Conservation (phyloP, 1,284 basidiomycete species). For the Leccinum angustisporum region DNA sequence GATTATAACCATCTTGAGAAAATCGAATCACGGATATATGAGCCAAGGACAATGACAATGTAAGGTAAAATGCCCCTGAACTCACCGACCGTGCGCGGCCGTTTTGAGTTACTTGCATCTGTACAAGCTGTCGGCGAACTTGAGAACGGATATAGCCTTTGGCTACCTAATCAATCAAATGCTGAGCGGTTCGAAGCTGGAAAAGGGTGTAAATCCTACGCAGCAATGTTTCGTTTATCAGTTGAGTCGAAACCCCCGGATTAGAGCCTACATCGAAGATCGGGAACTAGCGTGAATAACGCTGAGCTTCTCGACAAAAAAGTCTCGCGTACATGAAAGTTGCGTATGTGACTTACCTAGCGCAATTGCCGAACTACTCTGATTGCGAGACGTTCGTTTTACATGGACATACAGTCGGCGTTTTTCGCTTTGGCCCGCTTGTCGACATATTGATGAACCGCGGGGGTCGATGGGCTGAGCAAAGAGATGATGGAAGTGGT, state of each 20-base stretch:
- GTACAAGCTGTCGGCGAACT: conserved; percentile 91
- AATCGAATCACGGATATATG: conserved; percentile 3
- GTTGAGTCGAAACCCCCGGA: background rate
- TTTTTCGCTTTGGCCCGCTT: conserved; percentile 92
- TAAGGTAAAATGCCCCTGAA: background rate
- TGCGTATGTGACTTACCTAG: conserved; percentile 87
- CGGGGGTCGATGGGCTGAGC: background rate
- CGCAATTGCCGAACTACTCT: background rate
- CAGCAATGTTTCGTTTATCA: conserved; percentile 10
- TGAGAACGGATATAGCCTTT: conserved; percentile 84
- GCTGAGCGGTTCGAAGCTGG: conserved; percentile 89
- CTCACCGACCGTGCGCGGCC: conserved; percentile 89
- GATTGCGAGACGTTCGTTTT: conserved; percentile 2
- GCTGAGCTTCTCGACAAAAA: conserved; percentile 95
- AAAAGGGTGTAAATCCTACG: conserved; percentile 92
- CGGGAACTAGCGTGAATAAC: conserved; percentile 93
- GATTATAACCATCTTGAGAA: conserved; percentile 87
- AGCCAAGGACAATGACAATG: background rate
- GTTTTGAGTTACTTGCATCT: conserved; percentile 96
- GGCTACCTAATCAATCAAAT: conserved; percentile 93
- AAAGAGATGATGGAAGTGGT: conserved; percentile 5
- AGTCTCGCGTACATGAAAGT: conserved; percentile 98
- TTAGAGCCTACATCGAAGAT: conserved; percentile 80
- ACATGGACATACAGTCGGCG: conserved; percentile 73
- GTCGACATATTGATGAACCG: conserved; percentile 63